Evolutionary conservation across 345 rosid genomes (phyloP), one percentile per base, ranked within the genome.

Genomic region (Moringa oleifera): DNA sequence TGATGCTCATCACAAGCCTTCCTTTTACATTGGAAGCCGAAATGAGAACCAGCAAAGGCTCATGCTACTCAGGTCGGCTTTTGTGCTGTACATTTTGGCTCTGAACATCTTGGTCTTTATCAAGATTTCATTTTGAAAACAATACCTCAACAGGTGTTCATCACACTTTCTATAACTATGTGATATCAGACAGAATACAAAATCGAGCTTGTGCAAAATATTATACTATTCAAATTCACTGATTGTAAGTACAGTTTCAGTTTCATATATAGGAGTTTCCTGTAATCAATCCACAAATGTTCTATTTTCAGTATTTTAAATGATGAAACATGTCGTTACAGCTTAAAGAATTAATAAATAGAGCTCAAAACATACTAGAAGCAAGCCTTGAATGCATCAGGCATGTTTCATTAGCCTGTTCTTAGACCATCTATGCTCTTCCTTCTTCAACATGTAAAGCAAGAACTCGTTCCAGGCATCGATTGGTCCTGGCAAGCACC

Each of bases 401-500:
- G 36, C 62, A 33, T 57, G 59, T 52, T 25, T 52, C 71, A 33
- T 55, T 46, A 59, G 61, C 70, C 49, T 61, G 10, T 22, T 25
- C 18, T 25, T 13, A 1, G 56, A 57, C 24, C 20, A 24, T 22
- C 28, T 47, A 19, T 31, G 64, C 52, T 57, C 57, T 62, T 66
- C 80, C 62, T 54, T 77, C 69, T 74, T 80, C 76, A 85, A 64
- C 70, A 85, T 69, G 53, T 80, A 68, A 25, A 80, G 78, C 78
- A 87, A 72, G 51, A 87, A 69, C 74, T 90, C 90, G 61, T 90
- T 90, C 97, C 83, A 80, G 25, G 85, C 75, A 59, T 82, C 90
- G 7, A 85, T 63, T 31, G 97, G 87, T 36, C 95, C 91, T 11
- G 97, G 97, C 75, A 87, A 77, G 77, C 95, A 90, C 97, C 97